Evolutionary conservation across 148 eudicot genomes (phyloP), one percentile per base, ranked within the genome.

Genomic region (Vaccinium macrocarpon): DNA sequence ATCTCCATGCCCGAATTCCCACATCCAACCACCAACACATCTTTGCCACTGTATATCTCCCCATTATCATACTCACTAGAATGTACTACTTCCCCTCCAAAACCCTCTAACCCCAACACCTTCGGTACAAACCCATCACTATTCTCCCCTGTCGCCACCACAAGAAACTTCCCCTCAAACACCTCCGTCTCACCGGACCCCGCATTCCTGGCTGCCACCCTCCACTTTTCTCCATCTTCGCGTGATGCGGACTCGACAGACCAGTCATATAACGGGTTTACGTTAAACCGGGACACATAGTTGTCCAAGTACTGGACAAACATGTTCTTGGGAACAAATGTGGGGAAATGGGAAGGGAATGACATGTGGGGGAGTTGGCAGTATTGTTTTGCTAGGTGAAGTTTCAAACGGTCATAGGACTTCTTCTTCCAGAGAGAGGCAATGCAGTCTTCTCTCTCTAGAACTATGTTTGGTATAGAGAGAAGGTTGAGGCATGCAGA

Each of bases 401-500:
- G 89, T 0, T 87, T 84, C 18, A 87, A 57, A 0, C 46, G 87
- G 8, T 68, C 73, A 35, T 68, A 84, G 48, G 86, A 82, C 73
- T 70, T 83, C 53, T 79, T 83, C 19, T 83, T 83, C 85, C 85
- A 86, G 6, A 86, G 74, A n/a, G 88, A 83, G 14, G 83, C 85
- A 61, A 38, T 79, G 15, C 88, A 86, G 73, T 86, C 82, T 79
- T 86, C 88, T 75, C 85, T 86, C 61, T 86, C 85, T 4, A 86
- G 68, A 48, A 86, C 76, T 23, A 83, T 61, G 71, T 86, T 83
- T 11, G 88, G 88, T 1, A 83, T 75, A 3, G 79, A 82, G 5
- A 79, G 57, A 13, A 82, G 78, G 85, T 85, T 89, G 35, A 89
- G 84, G 49, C 91, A 89, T 32, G 89, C 89, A 0, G 91, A 74